A percentile compares a stretch with the other conserved stretches of the same genome.
Evolutionary conservation across 352 stramenopile genomes (phyloP).

Genomic region (Pythium guiyangense): DNA sequence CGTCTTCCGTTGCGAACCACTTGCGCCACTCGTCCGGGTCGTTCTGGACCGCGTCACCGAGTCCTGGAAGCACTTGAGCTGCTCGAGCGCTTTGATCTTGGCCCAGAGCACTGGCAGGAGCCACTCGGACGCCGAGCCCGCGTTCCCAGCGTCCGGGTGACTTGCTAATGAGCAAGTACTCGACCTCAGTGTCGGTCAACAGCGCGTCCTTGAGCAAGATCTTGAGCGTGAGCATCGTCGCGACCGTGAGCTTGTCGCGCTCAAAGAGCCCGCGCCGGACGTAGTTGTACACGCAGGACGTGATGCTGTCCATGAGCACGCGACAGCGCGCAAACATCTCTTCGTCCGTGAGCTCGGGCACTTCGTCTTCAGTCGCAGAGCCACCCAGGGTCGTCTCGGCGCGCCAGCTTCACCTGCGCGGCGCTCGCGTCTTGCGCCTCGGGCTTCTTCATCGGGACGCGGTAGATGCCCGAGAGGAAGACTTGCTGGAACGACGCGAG

Average conservation of each 20-base stretch:
- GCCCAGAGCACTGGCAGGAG: conserved; percentile 86
- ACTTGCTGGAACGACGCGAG: conserved; percentile 95
- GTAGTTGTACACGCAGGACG: conserved; percentile 95
- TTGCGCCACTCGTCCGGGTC: conserved; percentile 95
- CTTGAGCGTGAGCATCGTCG: conserved; percentile 93
- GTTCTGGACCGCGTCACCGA: conserved; percentile 95
- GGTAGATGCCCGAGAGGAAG: conserved; percentile 94
- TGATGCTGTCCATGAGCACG: conserved; percentile 92
- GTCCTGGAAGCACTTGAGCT: conserved; percentile 89
- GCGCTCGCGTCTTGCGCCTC: conserved; percentile 7
- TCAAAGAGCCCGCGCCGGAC: conserved; percentile 93
- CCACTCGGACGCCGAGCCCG: conserved; percentile 92
- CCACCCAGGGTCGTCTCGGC: background rate
- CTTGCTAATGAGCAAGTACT: conserved; percentile 89
- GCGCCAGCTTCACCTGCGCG: conserved; percentile 13
- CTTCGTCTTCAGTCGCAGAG: background rate
- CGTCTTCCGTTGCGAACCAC: conserved; percentile 96
- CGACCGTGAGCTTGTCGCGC: conserved; percentile 93
- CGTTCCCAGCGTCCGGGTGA: conserved; percentile 87
- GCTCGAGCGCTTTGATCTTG: conserved; percentile 92
- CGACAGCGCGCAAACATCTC: conserved; percentile 81
- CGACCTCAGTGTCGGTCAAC: conserved; percentile 82
- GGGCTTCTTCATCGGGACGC: conserved; percentile 60
- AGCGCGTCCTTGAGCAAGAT: conserved; percentile 90
- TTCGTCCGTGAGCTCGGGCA: conserved; percentile 84